Evolutionary conservation across 2,329 filamentous ascomycete species (phyloP), one percentile per base, ranked within the genome.

Genomic region (Chrysosporium queenslandicum): DNA sequence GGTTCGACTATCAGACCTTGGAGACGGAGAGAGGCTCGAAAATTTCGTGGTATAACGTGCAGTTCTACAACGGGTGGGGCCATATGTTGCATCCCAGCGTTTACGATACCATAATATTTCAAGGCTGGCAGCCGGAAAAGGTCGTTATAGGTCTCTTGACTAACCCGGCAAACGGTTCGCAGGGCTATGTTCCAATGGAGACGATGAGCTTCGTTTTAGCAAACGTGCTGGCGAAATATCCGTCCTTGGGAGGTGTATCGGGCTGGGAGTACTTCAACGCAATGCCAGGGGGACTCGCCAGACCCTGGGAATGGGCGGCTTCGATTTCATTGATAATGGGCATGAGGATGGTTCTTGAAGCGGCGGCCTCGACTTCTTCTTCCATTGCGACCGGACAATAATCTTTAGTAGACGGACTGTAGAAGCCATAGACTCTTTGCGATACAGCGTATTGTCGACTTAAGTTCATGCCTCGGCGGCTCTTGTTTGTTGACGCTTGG

Each of bases 191-290:
- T 1, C 74, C 78, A 1, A 76, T 80, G 53, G 74, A 78, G 42
- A 66, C 74, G 12, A 68, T 87, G 21, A 74, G 75, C 9, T 70
- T 73, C 16, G 79, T 84, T 18, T 65, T 88, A 41, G 73, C 74
- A 27, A 63, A 73, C 37, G 64, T 89, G 58, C 70, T 77, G 32
- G 71, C 78, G 32, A 75, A 75, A 54, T 86, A 86, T 60, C 78
- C 79, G 1, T 71, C 72, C 0, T 92, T 95, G 65, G 90, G 89
- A 0, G 90, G 90, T 0, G 82, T 96, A 5, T 92, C 92, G 82
- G 88, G 88, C 2, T 96, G 90, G 90, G 90, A 96, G 71, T 95
- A 92, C 66, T 95, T 91, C 71, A 94, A 94, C 71, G 80, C 83
- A 52, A 66, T 82, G 53, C 85, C 86, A 0, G 83, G 82, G 1